phyloP scores from a whole-genome alignment of 116 monocot genomes.

The Thalassia testudinum region DNA sequence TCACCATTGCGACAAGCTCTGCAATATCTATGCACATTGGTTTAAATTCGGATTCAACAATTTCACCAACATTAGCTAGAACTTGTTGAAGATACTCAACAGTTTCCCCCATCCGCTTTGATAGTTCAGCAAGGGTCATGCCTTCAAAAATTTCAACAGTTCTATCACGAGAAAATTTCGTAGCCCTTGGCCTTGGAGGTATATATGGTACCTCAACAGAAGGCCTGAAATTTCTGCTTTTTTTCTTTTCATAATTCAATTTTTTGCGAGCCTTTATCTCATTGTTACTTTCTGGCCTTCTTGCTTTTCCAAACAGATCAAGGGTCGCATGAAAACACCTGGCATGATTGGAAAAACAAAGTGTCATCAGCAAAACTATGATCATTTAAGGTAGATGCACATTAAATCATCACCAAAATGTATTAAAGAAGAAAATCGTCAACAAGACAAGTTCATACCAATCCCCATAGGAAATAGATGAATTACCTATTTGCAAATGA shows the following conservation, averaged over 20 bases:
- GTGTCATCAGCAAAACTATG: no score
- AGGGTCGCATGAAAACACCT: conserved; percentile 9
- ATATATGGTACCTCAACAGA: conserved; percentile 72
- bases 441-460: no score
- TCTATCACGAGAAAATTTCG: conserved; percentile 46
- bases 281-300: conserved; percentile 8
- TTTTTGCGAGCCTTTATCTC: conserved; percentile 13
- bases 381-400: no score
- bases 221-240: conserved; percentile 8
- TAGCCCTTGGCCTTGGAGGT: conserved; percentile 32
- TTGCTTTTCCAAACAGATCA: conserved; percentile 5
- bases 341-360: neutral
- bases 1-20: conserved; percentile 90
- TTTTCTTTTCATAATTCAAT: conserved; percentile 9
- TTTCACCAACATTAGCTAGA: conserved; percentile 66
- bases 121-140: conserved; percentile 83
- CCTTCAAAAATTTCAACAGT: conserved; percentile 95
- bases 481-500: no score
- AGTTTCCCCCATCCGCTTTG: conserved; percentile 63
- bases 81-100: conserved; percentile 50
- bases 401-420: no score
- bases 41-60: conserved; percentile 74
- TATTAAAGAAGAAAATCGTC: no score
- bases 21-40: conserved; percentile 75
- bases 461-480: no score